A percentile compares a stretch with the other conserved stretches of the same genome.
Evolutionary conservation across 139 green algal species (phyloP).

Genomic region (Raphidocelis subcapitata): DNA sequence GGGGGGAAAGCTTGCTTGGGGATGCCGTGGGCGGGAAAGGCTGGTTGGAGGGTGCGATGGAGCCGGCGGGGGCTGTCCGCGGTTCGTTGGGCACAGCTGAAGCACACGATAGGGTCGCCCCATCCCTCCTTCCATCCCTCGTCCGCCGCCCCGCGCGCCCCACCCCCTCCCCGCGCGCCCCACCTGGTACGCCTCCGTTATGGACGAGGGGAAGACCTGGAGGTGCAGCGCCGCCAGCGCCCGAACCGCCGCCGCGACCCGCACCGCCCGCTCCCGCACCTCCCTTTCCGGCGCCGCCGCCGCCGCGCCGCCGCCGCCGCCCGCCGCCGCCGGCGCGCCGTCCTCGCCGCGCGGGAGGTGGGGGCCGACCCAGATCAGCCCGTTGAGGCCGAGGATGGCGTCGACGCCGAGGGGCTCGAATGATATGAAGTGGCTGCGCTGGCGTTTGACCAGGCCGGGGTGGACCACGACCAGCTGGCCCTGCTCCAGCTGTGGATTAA

Average conservation of each 20-base stretch:
- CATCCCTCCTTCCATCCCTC: too few relatives aligned
- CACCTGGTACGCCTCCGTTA: slow-evolving; percentile 53
- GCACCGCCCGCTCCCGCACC: slow-evolving; percentile 50
- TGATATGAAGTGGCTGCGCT: slow-evolving; percentile 80
- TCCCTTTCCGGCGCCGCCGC: slow-evolving; percentile 11
- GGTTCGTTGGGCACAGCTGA: not conserved
- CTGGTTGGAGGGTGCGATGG: not conserved
- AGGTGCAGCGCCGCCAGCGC: slow-evolving; percentile 63
- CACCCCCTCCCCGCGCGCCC: not conserved
- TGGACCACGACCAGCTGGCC: slow-evolving; percentile 73
- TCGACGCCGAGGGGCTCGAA: slow-evolving; percentile 63
- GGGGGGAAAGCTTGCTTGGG: not conserved
- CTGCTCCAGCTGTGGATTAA: slow-evolving; percentile 44
- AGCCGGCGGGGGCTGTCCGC: not conserved
- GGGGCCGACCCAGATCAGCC: slow-evolving; percentile 76
- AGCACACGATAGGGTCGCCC: not conserved
- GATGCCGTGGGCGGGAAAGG: not conserved
- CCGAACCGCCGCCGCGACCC: slow-evolving; percentile 57
- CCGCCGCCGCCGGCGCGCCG: not conserved
- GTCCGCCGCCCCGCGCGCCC: not conserved
- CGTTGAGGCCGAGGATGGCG: slow-evolving; percentile 85
- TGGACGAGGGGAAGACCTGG: slow-evolving; percentile 52
- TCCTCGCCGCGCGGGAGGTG: slow-evolving; percentile 20
- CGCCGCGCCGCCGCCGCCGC: not conserved
- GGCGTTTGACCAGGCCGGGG: slow-evolving; percentile 72